A percentile compares a stretch with the other conserved stretches of the same genome.
Evolutionary conservation across 331 rosid genomes (phyloP).

Genomic region (Ulmus americana): DNA sequence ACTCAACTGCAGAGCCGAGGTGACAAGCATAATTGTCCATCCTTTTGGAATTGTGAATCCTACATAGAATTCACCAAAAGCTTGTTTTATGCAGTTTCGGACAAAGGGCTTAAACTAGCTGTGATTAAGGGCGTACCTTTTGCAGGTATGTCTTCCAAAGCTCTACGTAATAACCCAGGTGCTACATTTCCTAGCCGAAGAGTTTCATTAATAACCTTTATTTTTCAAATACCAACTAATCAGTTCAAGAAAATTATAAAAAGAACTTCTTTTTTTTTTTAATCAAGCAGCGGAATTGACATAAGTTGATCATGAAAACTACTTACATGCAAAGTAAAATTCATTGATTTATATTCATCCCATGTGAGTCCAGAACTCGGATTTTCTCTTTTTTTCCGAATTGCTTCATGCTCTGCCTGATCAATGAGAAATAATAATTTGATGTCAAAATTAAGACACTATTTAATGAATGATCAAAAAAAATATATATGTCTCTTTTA

Average conservation of each 20-base stretch:
- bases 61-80: neutral
- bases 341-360: constrained; percentile 41
- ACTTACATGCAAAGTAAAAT: constrained; percentile 29
- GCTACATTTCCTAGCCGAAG: constrained; percentile 23
- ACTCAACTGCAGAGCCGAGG: constrained; percentile 10
- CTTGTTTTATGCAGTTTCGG: neutral
- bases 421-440: neutral
- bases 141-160: constrained; percentile 23
- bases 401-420: constrained; percentile 41
- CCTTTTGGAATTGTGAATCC: constrained; percentile 11
- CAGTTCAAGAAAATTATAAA: neutral
- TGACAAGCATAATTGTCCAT: constrained; percentile 11
- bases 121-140: constrained; percentile 19
- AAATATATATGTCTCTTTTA: neutral
- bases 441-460: neutral
- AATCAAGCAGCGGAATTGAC: no score
- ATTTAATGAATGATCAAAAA: neutral
- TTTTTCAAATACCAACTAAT: neutral
- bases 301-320: neutral
- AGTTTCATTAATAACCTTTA: constrained; percentile 34
- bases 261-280: no score
- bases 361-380: constrained; percentile 23
- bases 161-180: constrained; percentile 32
- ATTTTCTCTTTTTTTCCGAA: constrained; percentile 24
- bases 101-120: neutral